Evolutionary conservation across 495 filamentous ascomycete species (phyloP), one percentile per base, ranked within the genome.

Genomic region (Letharia lupina): DNA sequence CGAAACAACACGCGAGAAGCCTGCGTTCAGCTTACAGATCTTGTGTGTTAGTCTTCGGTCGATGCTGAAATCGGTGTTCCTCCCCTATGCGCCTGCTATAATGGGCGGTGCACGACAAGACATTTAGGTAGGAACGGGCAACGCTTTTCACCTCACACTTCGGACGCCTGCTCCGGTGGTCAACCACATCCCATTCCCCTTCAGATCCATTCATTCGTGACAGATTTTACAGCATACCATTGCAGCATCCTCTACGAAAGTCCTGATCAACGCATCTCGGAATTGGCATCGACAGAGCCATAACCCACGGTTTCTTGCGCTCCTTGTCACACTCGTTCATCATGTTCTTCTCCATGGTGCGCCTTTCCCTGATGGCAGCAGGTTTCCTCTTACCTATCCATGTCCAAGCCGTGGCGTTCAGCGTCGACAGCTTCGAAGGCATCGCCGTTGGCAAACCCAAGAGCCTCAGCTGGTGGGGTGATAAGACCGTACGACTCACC

Each of bases 381-480:
- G 28, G 23, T 37, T 23, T 67, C 44, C 20, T 64, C 35, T 20
- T 65, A 35, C 50, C 63, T 40, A 40, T 67, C 15, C 40, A 20
- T 31, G 61, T 47, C 52, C 60, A 63, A 40, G 65, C 61, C 48
- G 65, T 69, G 23, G 42, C 41, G 8, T 70, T 70, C 60, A 70
- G 66, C 47, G 68, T 68, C 47, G 47, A 41, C 42, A 59, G 64
- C 41, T 70, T 68, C 60, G 41, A 54, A 39, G 48, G 48, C 31
- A 70, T 72, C 57, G 35, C 50, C 12, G 56, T 59, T 44, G 70
- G 68, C 31, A 42, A 52, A 28, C 63, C 68, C 28, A 67, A 67
- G 31, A 54, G 28, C 12, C 61, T 72, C 18, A 68, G 35, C 7
- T 72, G 66, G 65, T 60, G 28, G 44, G 70, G 70, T 44, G 68